Evolutionary conservation across 1,284 basidiomycete genomes (phyloP).

Genomic region (Takashimella tepidaria): DNA sequence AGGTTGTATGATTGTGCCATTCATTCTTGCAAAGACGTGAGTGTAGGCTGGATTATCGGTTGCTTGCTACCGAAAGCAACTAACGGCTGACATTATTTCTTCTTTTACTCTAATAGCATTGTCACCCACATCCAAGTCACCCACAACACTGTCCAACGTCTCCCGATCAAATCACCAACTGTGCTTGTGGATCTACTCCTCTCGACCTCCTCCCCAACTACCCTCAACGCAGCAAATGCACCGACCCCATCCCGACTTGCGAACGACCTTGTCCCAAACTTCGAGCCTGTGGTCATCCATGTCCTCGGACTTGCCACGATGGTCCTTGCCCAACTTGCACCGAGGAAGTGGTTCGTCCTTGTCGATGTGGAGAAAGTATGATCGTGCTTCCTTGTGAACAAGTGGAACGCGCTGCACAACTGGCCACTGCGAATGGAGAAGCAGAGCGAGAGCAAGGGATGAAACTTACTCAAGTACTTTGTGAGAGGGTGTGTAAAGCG

Average conservation of each 20-base stretch:
- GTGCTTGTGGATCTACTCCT: conserved; percentile 70
- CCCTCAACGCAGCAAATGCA: conserved; percentile 57
- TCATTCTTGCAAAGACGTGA: conserved; percentile 61
- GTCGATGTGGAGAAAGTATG: conserved; percentile 69
- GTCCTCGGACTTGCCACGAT: conserved; percentile 54
- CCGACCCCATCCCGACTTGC: conserved; percentile 74
- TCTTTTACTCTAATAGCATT: conserved; percentile 35
- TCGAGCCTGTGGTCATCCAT: conserved; percentile 64
- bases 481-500: conserved; percentile 68
- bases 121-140: conserved; percentile 62
- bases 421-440: conserved; percentile 19
- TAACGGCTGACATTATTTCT: not conserved
- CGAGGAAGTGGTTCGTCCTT: conserved; percentile 63
- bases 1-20: conserved; percentile 70
- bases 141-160: conserved; percentile 66
- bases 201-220: conserved; percentile 49
- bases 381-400: conserved; percentile 52
- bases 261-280: conserved; percentile 61
- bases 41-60: too few species aligned
- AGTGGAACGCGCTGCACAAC: conserved; percentile 28
- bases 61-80: too few species aligned
- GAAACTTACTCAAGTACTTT: conserved; percentile 63
- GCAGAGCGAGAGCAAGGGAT: conserved; percentile 5
- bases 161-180: conserved; percentile 61
- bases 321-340: conserved; percentile 66